phyloP scores from a whole-genome alignment of 2,329 filamentous ascomycete species.

The Colletotrichum sp. region DNA sequence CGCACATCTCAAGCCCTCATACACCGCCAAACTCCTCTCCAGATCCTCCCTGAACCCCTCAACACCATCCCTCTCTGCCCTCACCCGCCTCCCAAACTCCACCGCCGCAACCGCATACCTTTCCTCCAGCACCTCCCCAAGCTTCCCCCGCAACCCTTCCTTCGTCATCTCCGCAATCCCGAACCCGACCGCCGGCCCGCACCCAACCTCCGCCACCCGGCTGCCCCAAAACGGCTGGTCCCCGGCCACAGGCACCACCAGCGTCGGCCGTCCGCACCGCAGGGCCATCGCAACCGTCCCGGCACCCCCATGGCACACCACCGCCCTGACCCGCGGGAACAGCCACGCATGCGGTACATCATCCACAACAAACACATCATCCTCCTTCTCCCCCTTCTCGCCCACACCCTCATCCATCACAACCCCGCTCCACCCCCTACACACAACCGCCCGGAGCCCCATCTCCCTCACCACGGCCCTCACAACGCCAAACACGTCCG shows the following conservation, averaged over 20 bases:
- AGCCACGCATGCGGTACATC: slow-evolving; percentile 19
- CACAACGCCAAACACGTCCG: background rate
- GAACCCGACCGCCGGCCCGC: background rate
- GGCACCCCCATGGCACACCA: slow-evolving; percentile 16
- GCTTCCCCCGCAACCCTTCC: background rate
- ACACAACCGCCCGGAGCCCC: slow-evolving; percentile 1
- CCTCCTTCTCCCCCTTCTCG: background rate
- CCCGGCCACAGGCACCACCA: slow-evolving; percentile 15
- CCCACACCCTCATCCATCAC: background rate
- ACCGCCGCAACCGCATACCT: background rate
- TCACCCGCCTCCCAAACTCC: background rate
- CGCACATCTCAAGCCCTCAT: slow-evolving; percentile 3
- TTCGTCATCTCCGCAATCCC: background rate
- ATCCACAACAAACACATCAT: background rate
- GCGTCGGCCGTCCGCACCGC: slow-evolving; percentile 7
- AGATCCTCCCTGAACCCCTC: slow-evolving; percentile 4
- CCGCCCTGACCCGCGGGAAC: slow-evolving; percentile 8
- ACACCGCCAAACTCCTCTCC: background rate
- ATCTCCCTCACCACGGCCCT: background rate
- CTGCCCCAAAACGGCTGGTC: slow-evolving; percentile 19
- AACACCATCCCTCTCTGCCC: slow-evolving; percentile 3
- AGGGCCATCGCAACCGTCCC: slow-evolving; percentile 17
- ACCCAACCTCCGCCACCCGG: background rate
- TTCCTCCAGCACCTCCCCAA: slow-evolving; percentile 1
- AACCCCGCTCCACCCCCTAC: background rate